These are phyloP conservation scores for Limonium bicolor DNA, from an alignment of 148 eudicot species.

Conservation along the genomic window DNA sequence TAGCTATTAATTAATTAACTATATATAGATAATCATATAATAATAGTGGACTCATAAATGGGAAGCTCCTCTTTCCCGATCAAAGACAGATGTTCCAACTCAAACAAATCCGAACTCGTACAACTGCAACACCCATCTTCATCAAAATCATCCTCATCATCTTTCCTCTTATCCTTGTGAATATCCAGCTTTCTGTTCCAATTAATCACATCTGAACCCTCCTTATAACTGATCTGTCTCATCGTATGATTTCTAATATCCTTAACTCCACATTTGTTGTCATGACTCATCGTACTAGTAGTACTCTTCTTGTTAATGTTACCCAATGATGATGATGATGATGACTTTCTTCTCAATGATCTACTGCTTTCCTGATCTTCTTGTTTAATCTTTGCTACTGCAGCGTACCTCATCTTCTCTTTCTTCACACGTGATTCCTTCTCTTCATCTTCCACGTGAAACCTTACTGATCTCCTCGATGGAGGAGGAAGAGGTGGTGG, in stretches of 20 bases:
- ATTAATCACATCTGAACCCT: slow-evolving; percentile 6
- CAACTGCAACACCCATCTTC: slow-evolving; percentile 48
- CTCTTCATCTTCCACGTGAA: too few species aligned
- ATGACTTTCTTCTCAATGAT: too few species aligned
- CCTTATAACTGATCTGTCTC: slow-evolving; percentile 4
- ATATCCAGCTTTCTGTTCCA: slow-evolving; percentile 7
- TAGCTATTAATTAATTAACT: neutral
- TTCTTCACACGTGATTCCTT: too few species aligned
- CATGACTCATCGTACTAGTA: too few species aligned
- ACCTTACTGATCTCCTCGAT: neutral
- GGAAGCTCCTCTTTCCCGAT: slow-evolving; percentile 61
- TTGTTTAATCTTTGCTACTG: too few species aligned
- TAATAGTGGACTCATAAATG: slow-evolving; percentile 53
- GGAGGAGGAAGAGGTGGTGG: neutral
- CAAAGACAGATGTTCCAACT: slow-evolving; percentile 54
- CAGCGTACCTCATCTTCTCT: too few species aligned
- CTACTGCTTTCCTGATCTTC: too few species aligned
- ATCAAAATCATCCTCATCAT: slow-evolving; percentile 17
- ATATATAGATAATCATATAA: neutral
- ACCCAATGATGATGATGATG: too few species aligned
- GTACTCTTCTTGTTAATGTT: too few species aligned
- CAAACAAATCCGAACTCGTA: slow-evolving; percentile 82
- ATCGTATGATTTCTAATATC: neutral
- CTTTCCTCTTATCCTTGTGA: slow-evolving; percentile 4
- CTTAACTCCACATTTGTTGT: slow-evolving; percentile 12